Conservation (phyloP, 108 stramenopile species). For the Mediolabrus comicus region DNA sequence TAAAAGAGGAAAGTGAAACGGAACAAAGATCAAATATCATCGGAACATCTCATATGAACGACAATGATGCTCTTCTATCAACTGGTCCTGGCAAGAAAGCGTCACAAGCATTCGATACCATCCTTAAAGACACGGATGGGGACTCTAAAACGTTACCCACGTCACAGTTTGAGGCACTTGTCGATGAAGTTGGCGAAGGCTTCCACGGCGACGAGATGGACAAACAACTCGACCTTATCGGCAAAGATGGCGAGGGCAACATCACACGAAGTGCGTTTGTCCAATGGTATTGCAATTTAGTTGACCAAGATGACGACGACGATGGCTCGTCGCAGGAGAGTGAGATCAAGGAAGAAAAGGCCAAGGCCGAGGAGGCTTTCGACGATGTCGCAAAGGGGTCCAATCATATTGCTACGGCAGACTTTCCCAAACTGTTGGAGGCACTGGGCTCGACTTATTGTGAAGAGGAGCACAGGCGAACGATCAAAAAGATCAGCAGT, state of each 20-base stretch:
- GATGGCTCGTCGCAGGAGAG: conserved; percentile 55
- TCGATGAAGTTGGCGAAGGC: conserved; percentile 80
- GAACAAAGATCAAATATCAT: not conserved
- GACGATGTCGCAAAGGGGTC: conserved; percentile 20
- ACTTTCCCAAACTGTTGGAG: conserved; percentile 76
- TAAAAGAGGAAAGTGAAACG: not conserved
- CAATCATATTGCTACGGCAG: conserved; percentile 29
- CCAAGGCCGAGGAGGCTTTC: conserved; percentile 58
- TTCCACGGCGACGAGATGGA: conserved; percentile 85
- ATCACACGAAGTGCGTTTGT: conserved; percentile 59
- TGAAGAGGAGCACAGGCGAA: conserved; percentile 78
- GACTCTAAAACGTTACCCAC: conserved; percentile 34
- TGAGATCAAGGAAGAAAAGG: conserved; percentile 65
- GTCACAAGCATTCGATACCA: conserved; percentile 44
- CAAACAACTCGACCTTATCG: conserved; percentile 58
- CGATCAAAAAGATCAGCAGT: conserved; percentile 55
- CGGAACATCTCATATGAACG: not conserved
- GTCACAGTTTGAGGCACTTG: conserved; percentile 57
- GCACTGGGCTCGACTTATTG: conserved; percentile 85
- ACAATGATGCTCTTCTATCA: not conserved
- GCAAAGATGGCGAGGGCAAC: conserved; percentile 46
- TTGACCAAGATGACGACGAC: conserved; percentile 32
- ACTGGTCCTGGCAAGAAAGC: conserved; percentile 33
- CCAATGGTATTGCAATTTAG: conserved; percentile 64
- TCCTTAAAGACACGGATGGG: conserved; percentile 47